Evolutionary conservation across 2,329 filamentous ascomycete species (phyloP).

Genomic region (Fusarium papillatum): DNA sequence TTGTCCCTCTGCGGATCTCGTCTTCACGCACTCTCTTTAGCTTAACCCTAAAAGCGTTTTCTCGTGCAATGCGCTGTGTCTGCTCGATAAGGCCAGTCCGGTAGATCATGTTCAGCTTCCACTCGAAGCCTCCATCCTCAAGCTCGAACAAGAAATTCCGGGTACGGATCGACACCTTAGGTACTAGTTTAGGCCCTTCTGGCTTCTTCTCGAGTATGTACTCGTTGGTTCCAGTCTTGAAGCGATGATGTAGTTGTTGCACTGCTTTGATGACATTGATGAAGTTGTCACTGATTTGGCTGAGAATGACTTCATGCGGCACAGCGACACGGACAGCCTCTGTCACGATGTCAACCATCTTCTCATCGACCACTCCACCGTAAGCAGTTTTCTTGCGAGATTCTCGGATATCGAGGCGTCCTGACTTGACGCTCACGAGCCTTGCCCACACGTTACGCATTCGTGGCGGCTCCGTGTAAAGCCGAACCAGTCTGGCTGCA

Average conservation of each 20-base stretch:
- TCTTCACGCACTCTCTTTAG: constrained; percentile 86
- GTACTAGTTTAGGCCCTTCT: constrained; percentile 87
- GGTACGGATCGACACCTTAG: constrained; percentile 86
- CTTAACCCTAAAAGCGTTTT: constrained; percentile 92
- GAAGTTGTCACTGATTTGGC: constrained; percentile 94
- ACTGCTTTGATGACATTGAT: constrained; percentile 90
- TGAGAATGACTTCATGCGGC: constrained; percentile 91
- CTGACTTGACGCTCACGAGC: constrained; percentile 84
- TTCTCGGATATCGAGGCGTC: constrained; percentile 85
- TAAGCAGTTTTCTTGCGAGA: constrained; percentile 75
- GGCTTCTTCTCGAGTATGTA: constrained; percentile 90
- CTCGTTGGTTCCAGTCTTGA: constrained; percentile 88
- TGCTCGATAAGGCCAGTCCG: constrained; percentile 90
- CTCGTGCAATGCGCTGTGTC: constrained; percentile 87
- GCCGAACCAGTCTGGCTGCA: constrained; percentile 80
- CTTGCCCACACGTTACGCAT: constrained; percentile 89
- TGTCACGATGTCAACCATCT: constrained; percentile 84
- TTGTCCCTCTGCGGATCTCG: constrained; percentile 67
- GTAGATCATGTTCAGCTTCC: constrained; percentile 96
- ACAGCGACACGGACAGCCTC: constrained; percentile 91
- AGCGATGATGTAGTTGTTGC: constrained; percentile 93
- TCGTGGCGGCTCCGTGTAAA: constrained; percentile 90
- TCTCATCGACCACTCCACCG: constrained; percentile 76
- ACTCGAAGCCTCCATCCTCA: constrained; percentile 97
- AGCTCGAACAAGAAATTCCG: constrained; percentile 91